A percentile compares a stretch with the other conserved stretches of the same genome.
These are phyloP conservation scores for Purshia tridentata DNA, from an alignment of 306 rosid species.

Conservation along the genomic window DNA sequence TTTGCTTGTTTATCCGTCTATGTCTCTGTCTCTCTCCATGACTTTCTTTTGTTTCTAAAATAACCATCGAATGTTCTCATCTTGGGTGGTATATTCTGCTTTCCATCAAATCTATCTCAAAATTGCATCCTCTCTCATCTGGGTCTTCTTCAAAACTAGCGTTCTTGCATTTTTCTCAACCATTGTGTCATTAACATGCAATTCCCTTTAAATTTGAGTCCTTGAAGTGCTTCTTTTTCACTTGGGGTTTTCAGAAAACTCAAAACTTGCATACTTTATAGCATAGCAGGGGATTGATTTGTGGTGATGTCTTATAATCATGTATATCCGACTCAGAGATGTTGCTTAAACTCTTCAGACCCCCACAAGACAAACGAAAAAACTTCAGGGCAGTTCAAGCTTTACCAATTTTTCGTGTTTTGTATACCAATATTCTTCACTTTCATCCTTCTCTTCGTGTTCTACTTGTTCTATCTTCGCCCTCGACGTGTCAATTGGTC, in stretches of 20 bases:
- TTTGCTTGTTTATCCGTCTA: not conserved
- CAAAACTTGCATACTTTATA: not conserved
- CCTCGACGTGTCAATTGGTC: constrained; percentile 65
- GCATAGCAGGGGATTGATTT: not conserved
- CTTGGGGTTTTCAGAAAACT: too few species aligned
- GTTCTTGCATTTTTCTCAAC: not conserved
- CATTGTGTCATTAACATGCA: not conserved
- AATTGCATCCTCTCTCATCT: not conserved
- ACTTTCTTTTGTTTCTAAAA: not conserved
- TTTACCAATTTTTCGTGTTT: constrained; percentile 61
- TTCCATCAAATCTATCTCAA: not conserved
- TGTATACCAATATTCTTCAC: constrained; percentile 63
- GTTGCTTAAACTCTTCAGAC: constrained; percentile 18
- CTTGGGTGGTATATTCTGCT: not conserved
- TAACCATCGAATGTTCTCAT: not conserved
- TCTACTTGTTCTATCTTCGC: constrained; percentile 72
- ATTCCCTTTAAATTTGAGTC: not conserved
- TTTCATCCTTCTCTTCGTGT: constrained; percentile 60
- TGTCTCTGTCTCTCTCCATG: not conserved
- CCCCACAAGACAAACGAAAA: constrained; percentile 13
- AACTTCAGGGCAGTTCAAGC: constrained; percentile 29
- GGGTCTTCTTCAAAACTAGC: constrained; percentile 1
- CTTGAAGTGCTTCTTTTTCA: too few species aligned
- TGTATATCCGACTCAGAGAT: constrained; percentile 21
- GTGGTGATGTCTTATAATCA: constrained; percentile 35